phyloP scores from a whole-genome alignment of 2,329 filamentous ascomycete species.

The Nothophaeocryptopus gaeumannii region DNA sequence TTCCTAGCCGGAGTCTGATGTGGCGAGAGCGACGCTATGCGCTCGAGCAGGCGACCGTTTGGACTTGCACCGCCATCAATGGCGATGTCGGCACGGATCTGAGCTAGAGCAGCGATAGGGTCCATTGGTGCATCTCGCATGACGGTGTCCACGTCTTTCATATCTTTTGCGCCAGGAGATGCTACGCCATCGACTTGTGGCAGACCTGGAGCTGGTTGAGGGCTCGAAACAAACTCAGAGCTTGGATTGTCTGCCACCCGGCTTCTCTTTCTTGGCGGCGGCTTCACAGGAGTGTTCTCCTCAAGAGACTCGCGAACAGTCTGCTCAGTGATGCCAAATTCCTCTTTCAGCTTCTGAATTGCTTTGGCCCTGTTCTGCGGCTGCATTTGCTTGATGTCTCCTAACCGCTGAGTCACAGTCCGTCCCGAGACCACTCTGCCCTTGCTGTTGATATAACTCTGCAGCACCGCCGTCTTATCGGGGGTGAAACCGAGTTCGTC shows the following conservation, averaged over 20 bases:
- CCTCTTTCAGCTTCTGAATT: neutral
- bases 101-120: neutral
- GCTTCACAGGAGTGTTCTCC: neutral
- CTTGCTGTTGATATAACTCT: slow-evolving; percentile 1
- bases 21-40: slow-evolving; percentile 12
- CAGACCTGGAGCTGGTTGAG: no score
- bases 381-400: slow-evolving; percentile 4
- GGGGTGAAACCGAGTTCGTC: slow-evolving; percentile 4
- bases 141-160: no score
- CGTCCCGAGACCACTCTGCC: neutral
- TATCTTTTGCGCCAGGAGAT: no score
- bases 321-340: neutral
- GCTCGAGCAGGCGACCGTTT: slow-evolving; percentile 8
- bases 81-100: slow-evolving; percentile 8
- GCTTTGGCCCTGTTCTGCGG: slow-evolving; percentile 2
- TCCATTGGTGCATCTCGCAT: neutral
- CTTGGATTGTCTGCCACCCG: no score
- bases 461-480: neutral
- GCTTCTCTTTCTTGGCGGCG: neutral
- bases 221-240: no score
- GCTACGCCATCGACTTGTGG: no score
- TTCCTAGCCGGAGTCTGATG: slow-evolving; percentile 2
- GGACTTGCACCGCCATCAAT: slow-evolving; percentile 14
- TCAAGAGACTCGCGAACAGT: neutral
- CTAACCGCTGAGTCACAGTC: slow-evolving; percentile 6